Percentiles rank a stretch among this genome's conserved stretches.
phyloP scores from a whole-genome alignment of 192 early-diverging fungal species.

The Linnemannia zychae region DNA sequence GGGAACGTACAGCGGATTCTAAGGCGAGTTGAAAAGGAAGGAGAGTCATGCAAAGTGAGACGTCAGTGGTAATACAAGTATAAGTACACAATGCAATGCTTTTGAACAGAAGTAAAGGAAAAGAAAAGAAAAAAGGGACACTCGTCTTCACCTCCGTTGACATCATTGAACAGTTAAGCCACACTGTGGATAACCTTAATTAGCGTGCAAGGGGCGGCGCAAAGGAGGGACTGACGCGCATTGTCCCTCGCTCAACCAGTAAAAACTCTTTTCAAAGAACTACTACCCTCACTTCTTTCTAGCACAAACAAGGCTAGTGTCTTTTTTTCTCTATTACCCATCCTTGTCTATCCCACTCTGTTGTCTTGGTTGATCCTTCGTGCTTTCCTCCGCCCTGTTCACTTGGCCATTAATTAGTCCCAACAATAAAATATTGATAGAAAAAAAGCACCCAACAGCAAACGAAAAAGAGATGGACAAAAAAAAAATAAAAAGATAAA shows the following conservation, averaged over 20 bases:
- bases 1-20: slow-evolving; percentile 40
- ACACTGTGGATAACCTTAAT: neutral
- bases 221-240: neutral
- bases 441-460: neutral
- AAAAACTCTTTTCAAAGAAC: neutral
- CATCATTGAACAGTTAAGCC: neutral
- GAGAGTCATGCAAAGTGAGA: neutral
- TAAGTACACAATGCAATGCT: neutral
- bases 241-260: neutral
- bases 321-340: neutral
- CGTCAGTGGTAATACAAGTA: neutral
- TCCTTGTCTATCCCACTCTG: neutral
- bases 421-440: neutral
- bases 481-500: neutral
- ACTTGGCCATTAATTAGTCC: neutral
- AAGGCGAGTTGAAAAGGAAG: neutral
- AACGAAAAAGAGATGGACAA: neutral
- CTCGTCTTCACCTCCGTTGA: neutral
- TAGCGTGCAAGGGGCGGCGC: neutral
- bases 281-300: neutral
- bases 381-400: neutral
- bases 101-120: neutral
- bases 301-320: neutral
- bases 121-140: neutral
- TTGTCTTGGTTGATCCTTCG: neutral